Conservation (phyloP, 208 protist species). For the Trypanosoma scelopori region DNA sequence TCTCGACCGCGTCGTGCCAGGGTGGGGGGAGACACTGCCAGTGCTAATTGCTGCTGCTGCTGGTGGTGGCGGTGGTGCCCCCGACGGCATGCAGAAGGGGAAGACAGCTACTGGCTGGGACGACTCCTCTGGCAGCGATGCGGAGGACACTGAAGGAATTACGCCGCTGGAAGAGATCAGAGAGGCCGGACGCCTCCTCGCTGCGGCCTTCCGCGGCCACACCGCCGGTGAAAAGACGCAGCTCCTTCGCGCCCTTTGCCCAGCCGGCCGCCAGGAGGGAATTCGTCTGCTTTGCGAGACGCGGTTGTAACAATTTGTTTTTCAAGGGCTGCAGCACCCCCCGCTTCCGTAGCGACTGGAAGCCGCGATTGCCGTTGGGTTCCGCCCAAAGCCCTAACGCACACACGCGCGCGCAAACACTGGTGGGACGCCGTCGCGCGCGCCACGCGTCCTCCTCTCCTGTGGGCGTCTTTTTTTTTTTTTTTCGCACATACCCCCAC, state of each 20-base stretch:
- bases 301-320: no score
- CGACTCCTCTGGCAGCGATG: slow-evolving; percentile 14
- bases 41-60: background rate
- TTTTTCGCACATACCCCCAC: no score
- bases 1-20: slow-evolving; percentile 12
- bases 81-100: no score
- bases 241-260: background rate
- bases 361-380: no score
- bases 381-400: no score
- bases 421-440: no score
- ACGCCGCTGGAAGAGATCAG: slow-evolving; percentile 18
- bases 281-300: background rate
- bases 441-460: no score
- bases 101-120: slow-evolving; percentile 13
- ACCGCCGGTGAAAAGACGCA: background rate
- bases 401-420: no score
- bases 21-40: slow-evolving; percentile 4
- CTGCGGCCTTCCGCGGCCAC: background rate
- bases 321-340: no score
- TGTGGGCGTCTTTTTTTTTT: no score
- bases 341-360: no score
- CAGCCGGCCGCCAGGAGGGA: background rate
- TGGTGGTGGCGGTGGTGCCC: no score
- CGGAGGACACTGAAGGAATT: slow-evolving; percentile 7
- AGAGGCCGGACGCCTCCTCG: slow-evolving; percentile 1